phyloP scores from a whole-genome alignment of 2,329 filamentous ascomycete species.

The Immersiporthe knoxdaviesiana region DNA sequence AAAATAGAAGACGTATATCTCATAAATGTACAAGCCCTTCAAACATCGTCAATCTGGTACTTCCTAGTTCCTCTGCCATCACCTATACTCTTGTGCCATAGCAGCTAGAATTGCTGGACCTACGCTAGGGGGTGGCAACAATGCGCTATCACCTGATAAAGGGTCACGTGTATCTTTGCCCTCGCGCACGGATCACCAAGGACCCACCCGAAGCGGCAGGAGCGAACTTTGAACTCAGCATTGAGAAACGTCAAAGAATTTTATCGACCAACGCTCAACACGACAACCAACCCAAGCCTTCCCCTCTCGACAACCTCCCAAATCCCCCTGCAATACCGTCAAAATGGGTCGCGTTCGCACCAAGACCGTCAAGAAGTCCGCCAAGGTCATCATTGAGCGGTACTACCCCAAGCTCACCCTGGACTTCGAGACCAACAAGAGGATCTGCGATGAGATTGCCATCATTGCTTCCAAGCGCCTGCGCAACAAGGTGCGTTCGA shows the following conservation, averaged over 20 bases:
- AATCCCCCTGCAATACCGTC: conserved; percentile 49
- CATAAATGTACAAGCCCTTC: neutral
- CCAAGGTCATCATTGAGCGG: conserved; percentile 99
- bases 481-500: conserved; percentile 83
- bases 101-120: neutral
- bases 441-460: conserved; percentile 99
- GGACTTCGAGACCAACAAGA: conserved; percentile 99
- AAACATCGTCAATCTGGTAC: neutral
- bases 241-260: neutral
- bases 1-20: no score
- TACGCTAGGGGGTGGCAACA: neutral
- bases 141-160: neutral
- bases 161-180: conserved; percentile 5
- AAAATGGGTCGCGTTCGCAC: conserved; percentile 73
- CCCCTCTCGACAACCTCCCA: conserved; percentile 30
- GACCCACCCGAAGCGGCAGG: neutral
- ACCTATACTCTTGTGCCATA: neutral
- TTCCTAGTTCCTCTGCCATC: neutral
- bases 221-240: neutral
- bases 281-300: conserved; percentile 15
- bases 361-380: conserved; percentile 75
- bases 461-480: conserved; percentile 99
- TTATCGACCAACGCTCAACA: conserved; percentile 10
- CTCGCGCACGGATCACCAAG: conserved; percentile 1
- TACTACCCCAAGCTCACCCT: conserved; percentile 98